Conservation (phyloP, 2,329 filamentous ascomycete species). For the Penicillium sp. region DNA sequence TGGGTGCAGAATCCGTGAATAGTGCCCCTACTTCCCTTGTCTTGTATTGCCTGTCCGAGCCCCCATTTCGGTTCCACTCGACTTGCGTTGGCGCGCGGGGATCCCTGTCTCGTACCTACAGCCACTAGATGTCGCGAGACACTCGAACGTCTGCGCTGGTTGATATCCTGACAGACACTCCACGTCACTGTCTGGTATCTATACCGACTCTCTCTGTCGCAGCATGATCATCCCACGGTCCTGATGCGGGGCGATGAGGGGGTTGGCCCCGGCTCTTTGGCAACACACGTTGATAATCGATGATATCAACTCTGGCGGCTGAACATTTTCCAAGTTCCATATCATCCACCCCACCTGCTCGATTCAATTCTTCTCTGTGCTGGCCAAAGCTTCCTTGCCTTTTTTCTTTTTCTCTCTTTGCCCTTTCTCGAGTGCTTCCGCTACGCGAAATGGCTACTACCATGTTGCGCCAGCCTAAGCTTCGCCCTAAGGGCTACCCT, state of each 20-base stretch:
- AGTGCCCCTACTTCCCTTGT: not conserved
- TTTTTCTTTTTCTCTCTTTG: constrained; percentile 2
- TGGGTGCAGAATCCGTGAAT: not conserved
- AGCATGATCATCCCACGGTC: constrained; percentile 14
- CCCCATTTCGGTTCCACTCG: constrained; percentile 3
- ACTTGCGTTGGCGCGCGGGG: constrained; percentile 1
- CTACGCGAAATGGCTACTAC: not conserved
- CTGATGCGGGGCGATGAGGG: constrained; percentile 25
- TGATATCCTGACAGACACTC: constrained; percentile 28
- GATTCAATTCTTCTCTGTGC: constrained; percentile 4
- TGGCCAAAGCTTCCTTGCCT: constrained; percentile 6
- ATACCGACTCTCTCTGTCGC: constrained; percentile 19
- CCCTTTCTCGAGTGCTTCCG: constrained; percentile 1
- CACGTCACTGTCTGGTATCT: constrained; percentile 28
- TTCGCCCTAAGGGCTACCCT: constrained; percentile 38
- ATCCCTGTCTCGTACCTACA: constrained; percentile 23
- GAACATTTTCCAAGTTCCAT: constrained; percentile 8
- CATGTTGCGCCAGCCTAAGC: constrained; percentile 42
- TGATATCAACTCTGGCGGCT: constrained; percentile 22
- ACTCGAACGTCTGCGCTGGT: constrained; percentile 23
- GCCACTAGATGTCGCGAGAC: constrained; percentile 22
- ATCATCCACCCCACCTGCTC: constrained; percentile 21
- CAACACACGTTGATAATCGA: constrained; percentile 13
- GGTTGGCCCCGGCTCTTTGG: constrained; percentile 10
- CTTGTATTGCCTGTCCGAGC: not conserved